phyloP scores from a whole-genome alignment of 2,329 filamentous ascomycete species.

The Colletotrichum sp. region DNA sequence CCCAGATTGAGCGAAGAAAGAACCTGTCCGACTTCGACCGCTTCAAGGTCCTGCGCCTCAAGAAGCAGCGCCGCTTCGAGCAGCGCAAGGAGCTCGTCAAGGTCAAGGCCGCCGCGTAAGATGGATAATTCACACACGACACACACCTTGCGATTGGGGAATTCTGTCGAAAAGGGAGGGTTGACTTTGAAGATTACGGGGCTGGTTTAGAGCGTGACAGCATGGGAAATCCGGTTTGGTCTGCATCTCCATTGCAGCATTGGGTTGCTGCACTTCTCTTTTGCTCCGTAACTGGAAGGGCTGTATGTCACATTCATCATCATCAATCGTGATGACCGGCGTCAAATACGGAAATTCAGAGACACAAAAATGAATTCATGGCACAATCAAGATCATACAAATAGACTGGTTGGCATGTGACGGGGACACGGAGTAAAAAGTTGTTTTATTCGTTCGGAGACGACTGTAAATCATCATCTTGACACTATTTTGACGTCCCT shows the following conservation, averaged over 20 bases:
- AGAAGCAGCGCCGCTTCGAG: slow-evolving; percentile 99
- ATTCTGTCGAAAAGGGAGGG: slow-evolving; percentile 10
- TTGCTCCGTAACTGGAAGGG: slow-evolving; percentile 60
- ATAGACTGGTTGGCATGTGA: slow-evolving; percentile 23
- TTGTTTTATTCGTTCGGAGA: slow-evolving; percentile 14
- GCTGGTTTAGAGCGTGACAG: slow-evolving; percentile 25
- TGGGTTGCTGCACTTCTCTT: slow-evolving; percentile 65
- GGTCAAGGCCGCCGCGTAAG: slow-evolving; percentile 81
- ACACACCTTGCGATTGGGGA: slow-evolving; percentile 15
- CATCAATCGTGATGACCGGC: slow-evolving; percentile 62
- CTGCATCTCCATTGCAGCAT: slow-evolving; percentile 53
- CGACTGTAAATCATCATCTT: slow-evolving; percentile 13
- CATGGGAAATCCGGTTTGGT: slow-evolving; percentile 40
- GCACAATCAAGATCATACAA: slow-evolving; percentile 24
- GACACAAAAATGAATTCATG: slow-evolving; percentile 42
- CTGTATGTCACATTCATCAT: slow-evolving; percentile 69
- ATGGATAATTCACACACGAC: slow-evolving; percentile 18
- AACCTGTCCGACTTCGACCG: slow-evolving; percentile 97
- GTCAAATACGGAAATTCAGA: slow-evolving; percentile 69
- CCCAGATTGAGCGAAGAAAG: slow-evolving; percentile 84
- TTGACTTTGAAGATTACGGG: slow-evolving; percentile 23
- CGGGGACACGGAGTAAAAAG: slow-evolving; percentile 21
- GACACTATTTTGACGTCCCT: not conserved
- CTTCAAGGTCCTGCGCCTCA: slow-evolving; percentile 99
- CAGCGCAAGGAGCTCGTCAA: slow-evolving; percentile 96